These are phyloP conservation scores for Pythium periplocum DNA, from an alignment of 352 stramenopile genomes.

Conservation along the genomic window DNA sequence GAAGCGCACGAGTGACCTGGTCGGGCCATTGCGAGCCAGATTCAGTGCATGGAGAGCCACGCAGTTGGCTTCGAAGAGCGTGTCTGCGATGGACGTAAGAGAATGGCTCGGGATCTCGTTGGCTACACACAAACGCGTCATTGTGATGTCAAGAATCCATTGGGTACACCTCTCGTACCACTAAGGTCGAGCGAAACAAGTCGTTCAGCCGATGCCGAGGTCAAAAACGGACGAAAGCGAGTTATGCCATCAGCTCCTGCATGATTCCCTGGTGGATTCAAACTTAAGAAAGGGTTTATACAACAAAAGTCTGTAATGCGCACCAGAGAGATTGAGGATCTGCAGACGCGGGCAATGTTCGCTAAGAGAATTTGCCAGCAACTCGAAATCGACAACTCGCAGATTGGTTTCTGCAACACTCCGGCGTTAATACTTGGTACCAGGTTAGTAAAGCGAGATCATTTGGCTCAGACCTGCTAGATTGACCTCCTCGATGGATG, in stretches of 20 bases:
- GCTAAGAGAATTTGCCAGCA: too few species aligned
- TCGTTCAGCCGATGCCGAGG: slow-evolving; percentile 18
- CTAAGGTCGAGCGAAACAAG: slow-evolving; percentile 47
- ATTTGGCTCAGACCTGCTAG: neutral
- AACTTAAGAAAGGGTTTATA: too few species aligned
- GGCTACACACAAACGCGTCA: slow-evolving; percentile 14
- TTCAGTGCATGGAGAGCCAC: slow-evolving; percentile 46
- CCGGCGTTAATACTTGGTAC: too few species aligned
- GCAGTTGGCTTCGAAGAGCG: slow-evolving; percentile 30
- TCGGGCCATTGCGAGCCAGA: slow-evolving; percentile 34
- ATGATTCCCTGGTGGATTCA: slow-evolving; percentile 27
- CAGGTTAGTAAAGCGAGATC: too few species aligned
- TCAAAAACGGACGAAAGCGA: slow-evolving; percentile 36
- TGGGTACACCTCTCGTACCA: slow-evolving; percentile 11
- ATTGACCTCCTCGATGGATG: neutral
- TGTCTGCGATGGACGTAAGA: slow-evolving; percentile 33
- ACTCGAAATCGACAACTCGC: too few species aligned
- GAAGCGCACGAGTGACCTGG: slow-evolving; percentile 39
- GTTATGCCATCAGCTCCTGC: slow-evolving; percentile 33
- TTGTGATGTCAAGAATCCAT: too few species aligned
- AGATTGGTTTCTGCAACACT: too few species aligned
- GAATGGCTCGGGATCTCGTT: slow-evolving; percentile 43
- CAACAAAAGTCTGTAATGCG: neutral
- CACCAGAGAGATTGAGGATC: slow-evolving; percentile 27
- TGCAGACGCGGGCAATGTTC: neutral